These are phyloP conservation scores for Lumnitzera littorea DNA, from an alignment of 345 rosid species.

Conservation along the genomic window DNA sequence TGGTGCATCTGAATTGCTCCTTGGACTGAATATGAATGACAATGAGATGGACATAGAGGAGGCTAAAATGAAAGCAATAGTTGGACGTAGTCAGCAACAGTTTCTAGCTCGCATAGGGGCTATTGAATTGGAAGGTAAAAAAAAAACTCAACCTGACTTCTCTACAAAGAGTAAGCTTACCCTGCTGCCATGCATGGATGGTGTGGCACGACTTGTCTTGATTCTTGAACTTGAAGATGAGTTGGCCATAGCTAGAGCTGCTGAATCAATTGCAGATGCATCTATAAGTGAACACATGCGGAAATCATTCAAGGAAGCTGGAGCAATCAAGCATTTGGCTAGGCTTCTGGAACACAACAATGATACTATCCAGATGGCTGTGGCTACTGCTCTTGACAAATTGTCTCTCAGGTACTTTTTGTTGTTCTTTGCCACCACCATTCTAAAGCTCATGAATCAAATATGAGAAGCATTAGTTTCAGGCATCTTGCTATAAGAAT, in stretches of 20 bases:
- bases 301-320: conserved; percentile 76
- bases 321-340: conserved; percentile 65
- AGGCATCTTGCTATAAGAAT: no score
- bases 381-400: conserved; percentile 53
- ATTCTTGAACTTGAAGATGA: conserved; percentile 80
- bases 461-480: background rate
- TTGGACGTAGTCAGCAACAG: conserved; percentile 69
- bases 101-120: conserved; percentile 83
- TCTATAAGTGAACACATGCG: conserved; percentile 74
- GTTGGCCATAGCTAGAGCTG: conserved; percentile 60
- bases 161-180: conserved; percentile 32
- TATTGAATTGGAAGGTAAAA: conserved; percentile 58
- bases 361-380: conserved; percentile 41
- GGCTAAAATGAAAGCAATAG: conserved; percentile 63
- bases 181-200: conserved; percentile 68
- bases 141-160: conserved; percentile 26
- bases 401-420: conserved; percentile 60
- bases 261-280: conserved; percentile 68
- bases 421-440: conserved; percentile 1
- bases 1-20: conserved; percentile 76
- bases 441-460: background rate
- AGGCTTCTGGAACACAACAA: conserved; percentile 55
- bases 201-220: conserved; percentile 82
- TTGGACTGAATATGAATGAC: conserved; percentile 47
- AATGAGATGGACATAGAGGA: conserved; percentile 42